Base-by-base conservation (phyloP, 1,284 basidiomycete genomes). In the Tilletia walkeri region DNA sequence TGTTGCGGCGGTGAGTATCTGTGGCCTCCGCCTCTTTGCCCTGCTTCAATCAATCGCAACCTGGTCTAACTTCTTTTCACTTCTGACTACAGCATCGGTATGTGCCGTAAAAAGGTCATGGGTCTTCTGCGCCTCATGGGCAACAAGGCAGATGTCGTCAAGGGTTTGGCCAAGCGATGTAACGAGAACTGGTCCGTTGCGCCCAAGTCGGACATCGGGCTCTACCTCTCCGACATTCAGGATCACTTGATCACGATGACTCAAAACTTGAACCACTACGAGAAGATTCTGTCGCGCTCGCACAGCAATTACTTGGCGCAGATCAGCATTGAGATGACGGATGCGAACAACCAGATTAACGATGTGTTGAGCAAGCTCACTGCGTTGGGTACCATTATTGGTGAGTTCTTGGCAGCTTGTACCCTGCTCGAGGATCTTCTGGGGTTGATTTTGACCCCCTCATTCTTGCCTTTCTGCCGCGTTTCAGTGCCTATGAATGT, bases 161-260 rank as follows among this genome's bases (percentile, higher is more conserved):
- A 99, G 84, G 96, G 96, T 18, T 86, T 99, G 48, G 95, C 95
- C 41, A 99, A 99, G 86, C 88, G 95, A 75, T 84, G 95, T 83
- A 99, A 99, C 83, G 96, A 99, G 86, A 96, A 99, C 82, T 99
- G 96, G 96, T 90, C 92, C 69, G 92, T 99, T 9, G 95, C 96
- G 16, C 96, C 96, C 0, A 98, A 96, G 74, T 93, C 92, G 9
- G 95, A 99, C 84, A 99, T 99, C 75, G 95, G 95, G 0, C 88
- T 98, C 6, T 95, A 96, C 85, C 89, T 97, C 1, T 95, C 92
- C 5, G 94, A 96, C 86, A 79, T 82, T 20, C 82, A 93, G 87
- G 96, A 99, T 85, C 96, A 99, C 86, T 86, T 99, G 84, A 98
- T 99, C 85, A 99, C 96, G 39, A 99, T 99, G 94, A 99, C 95